Percentiles rank a stretch among this genome's conserved stretches.
Conservation (phyloP, 2,329 filamentous ascomycete genomes). For the Fusarium subtropicale region DNA sequence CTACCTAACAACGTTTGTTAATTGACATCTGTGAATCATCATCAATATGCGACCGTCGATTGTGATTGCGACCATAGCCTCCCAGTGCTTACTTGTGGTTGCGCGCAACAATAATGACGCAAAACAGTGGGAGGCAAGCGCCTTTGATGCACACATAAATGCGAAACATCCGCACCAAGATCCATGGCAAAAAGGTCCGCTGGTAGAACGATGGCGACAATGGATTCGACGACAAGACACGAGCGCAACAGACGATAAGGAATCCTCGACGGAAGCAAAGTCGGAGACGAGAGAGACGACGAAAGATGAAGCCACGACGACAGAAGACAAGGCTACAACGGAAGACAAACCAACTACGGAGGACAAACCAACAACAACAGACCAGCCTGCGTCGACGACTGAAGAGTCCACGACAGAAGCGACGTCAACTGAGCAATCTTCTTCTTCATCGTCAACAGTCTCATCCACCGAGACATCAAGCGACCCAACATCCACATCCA, state of each 20-base stretch:
- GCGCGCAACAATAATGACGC: not conserved
- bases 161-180: not conserved
- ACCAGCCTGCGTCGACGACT: slow-evolving; percentile 1
- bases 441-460: not conserved
- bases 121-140: not conserved
- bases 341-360: not conserved
- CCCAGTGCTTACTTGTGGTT: not conserved
- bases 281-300: not conserved
- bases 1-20: not conserved
- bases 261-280: not conserved
- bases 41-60: slow-evolving; percentile 5
- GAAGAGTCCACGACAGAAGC: slow-evolving; percentile 1
- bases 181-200: not conserved
- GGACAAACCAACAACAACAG: not conserved
- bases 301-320: not conserved
- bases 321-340: not conserved
- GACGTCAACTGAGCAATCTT: slow-evolving; percentile 5
- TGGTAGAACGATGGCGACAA: slow-evolving; percentile 17
- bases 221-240: slow-evolving; percentile 24
- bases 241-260: not conserved
- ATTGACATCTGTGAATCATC: not conserved
- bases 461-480: slow-evolving; percentile 7
- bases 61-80: not conserved
- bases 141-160: not conserved
- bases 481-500: not conserved